A percentile compares a stretch with the other conserved stretches of the same genome.
These are phyloP conservation scores for Conidiobolus incongruus DNA, from an alignment of 371 early-diverging fungal species.

Conservation along the genomic window DNA sequence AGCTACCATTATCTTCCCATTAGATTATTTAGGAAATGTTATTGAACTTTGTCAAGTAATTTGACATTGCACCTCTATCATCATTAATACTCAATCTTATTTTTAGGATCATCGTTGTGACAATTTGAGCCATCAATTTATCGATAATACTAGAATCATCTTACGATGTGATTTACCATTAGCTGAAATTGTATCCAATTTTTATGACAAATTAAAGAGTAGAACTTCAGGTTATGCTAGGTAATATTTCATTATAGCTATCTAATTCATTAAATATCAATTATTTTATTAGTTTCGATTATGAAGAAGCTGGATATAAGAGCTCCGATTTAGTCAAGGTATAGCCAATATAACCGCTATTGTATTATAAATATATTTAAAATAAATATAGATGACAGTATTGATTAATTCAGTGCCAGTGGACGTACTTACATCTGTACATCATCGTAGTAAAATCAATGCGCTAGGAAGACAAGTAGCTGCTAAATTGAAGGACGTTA, in stretches of 20 bases:
- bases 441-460: conserved; percentile 53
- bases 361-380: no score
- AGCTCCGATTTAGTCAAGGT: conserved; percentile 82
- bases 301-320: conserved; percentile 82
- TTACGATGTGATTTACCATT: conserved; percentile 71
- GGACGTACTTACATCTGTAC: conserved; percentile 77
- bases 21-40: conserved; percentile 72
- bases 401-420: conserved; percentile 77
- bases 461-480: conserved; percentile 61
- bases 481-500: conserved; percentile 50
- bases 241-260: conserved; percentile 6
- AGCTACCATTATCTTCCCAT: conserved; percentile 81
- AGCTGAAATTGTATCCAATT: conserved; percentile 82
- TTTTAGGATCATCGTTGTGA: conserved; percentile 48
- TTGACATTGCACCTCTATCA: background rate
- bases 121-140: conserved; percentile 55
- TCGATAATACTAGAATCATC: conserved; percentile 73
- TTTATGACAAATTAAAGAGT: conserved; percentile 83
- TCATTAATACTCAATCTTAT: background rate
- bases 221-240: conserved; percentile 81
- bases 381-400: conserved; percentile 39
- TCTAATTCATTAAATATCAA: background rate
- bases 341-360: conserved; percentile 3
- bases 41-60: conserved; percentile 74
- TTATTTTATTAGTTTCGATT: conserved; percentile 48